Conservation (phyloP, 1,284 basidiomycete genomes). For the Puccinia polysora region DNA sequence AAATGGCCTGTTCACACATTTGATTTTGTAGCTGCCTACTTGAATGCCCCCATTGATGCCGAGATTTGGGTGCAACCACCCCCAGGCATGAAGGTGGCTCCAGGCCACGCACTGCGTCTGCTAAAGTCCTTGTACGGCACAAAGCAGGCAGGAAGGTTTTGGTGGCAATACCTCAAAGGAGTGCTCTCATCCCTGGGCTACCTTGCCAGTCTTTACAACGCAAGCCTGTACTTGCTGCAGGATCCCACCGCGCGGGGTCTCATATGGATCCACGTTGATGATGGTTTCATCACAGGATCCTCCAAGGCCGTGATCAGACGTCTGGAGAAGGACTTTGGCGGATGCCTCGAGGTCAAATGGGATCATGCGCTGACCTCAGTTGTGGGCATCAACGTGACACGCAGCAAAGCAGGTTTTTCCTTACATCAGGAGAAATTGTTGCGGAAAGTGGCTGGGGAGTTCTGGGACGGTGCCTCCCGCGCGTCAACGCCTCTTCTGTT, state of each 20-base stretch:
- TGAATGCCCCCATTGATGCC: slow-evolving; percentile 1
- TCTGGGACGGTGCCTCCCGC: background rate
- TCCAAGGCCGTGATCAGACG: background rate
- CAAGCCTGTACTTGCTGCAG: background rate
- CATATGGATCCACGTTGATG: slow-evolving; percentile 32
- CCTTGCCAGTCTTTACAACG: background rate
- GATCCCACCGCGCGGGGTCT: no score
- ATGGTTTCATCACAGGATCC: slow-evolving; percentile 10
- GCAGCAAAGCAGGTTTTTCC: background rate
- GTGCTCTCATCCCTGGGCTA: background rate
- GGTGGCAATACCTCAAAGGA: background rate
- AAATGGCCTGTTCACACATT: slow-evolving; percentile 9
- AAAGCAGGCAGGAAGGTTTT: slow-evolving; percentile 12
- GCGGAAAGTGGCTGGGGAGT: background rate
- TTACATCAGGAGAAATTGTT: background rate
- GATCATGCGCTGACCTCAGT: background rate
- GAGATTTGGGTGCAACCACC: slow-evolving; percentile 18
- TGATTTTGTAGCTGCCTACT: slow-evolving; percentile 20
- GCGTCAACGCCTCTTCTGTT: background rate
- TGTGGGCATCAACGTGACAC: background rate
- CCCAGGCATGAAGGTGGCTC: background rate
- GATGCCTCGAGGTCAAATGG: slow-evolving; percentile 13
- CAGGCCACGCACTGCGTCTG: background rate
- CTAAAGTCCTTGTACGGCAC: slow-evolving; percentile 11
- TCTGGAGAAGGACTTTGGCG: background rate